Conservation (phyloP, 345 rosid genomes). For the Gossypium mustelinum region DNA sequence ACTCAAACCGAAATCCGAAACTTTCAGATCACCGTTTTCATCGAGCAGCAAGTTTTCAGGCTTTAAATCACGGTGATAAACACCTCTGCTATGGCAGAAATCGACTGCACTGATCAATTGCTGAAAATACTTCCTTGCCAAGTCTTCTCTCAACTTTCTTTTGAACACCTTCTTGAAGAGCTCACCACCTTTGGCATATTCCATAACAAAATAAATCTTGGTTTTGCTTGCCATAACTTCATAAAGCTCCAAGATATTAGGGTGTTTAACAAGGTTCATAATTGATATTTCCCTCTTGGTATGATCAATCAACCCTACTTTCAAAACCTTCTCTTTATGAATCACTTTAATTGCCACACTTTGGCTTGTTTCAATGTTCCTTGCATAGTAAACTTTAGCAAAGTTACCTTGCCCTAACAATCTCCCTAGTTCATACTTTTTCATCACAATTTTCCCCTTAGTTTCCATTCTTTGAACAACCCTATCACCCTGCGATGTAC, state of each 20-base stretch:
- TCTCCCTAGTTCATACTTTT: constrained; percentile 16
- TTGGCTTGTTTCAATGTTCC: not conserved
- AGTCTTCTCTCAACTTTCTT: constrained; percentile 26
- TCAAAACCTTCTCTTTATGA: constrained; percentile 30
- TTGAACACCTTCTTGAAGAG: constrained; percentile 27
- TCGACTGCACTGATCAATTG: constrained; percentile 25
- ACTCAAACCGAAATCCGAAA: constrained; percentile 29
- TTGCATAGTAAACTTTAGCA: constrained; percentile 17
- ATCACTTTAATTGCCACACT: constrained; percentile 28
- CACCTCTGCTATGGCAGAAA: constrained; percentile 30
- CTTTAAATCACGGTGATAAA: constrained; percentile 28
- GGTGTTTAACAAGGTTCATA: constrained; percentile 30
- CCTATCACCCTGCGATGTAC: constrained; percentile 11
- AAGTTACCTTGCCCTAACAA: constrained; percentile 16
- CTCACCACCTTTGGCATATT: constrained; percentile 32
- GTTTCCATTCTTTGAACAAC: constrained; percentile 13
- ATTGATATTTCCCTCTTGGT: constrained; percentile 29
- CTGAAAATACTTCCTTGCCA: constrained; percentile 25
- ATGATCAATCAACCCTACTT: constrained; percentile 26
- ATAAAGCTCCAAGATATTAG: constrained; percentile 24
- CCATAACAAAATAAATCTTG: constrained; percentile 28
- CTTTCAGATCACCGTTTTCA: constrained; percentile 24
- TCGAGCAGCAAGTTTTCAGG: constrained; percentile 28
- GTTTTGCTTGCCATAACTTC: constrained; percentile 32
- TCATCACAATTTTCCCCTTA: constrained; percentile 14